Evolutionary conservation across 208 protist species (phyloP).

Genomic region (Crithidia acanthocephali): DNA sequence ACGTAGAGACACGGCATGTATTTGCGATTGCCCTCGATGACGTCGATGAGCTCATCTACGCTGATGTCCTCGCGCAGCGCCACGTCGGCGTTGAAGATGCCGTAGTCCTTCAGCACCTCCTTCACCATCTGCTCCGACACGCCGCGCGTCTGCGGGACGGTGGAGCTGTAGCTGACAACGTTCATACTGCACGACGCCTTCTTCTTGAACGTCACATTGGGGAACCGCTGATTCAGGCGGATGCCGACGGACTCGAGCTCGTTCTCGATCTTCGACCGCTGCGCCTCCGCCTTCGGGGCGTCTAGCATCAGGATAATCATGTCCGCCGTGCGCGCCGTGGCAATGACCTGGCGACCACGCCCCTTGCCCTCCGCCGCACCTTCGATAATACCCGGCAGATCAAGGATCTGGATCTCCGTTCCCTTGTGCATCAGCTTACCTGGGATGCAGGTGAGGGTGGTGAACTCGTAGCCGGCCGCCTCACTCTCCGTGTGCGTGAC

Average conservation of each 20-base stretch:
- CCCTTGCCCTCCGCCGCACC: conserved; percentile 97
- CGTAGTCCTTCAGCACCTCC: conserved; percentile 95
- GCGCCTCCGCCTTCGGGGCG: conserved; percentile 92
- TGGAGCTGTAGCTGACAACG: conserved; percentile 90
- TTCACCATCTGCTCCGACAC: conserved; percentile 92
- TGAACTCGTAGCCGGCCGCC: conserved; percentile 98
- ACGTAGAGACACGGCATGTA: conserved; percentile 95
- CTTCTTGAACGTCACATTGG: conserved; percentile 95
- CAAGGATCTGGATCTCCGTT: conserved; percentile 98
- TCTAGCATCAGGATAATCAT: conserved; percentile 99
- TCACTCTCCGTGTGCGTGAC: conserved; percentile 97
- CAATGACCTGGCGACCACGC: conserved; percentile 97
- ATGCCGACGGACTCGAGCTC: conserved; percentile 97
- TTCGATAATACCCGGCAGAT: conserved; percentile 99
- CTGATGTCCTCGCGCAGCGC: conserved; percentile 96
- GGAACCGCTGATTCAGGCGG: conserved; percentile 94
- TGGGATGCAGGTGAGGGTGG: conserved; percentile 99
- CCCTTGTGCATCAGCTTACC: conserved; percentile 96
- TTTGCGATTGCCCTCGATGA: conserved; percentile 96
- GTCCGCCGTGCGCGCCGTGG: conserved; percentile 96
- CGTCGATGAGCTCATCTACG: conserved; percentile 98
- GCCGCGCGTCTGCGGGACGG: conserved; percentile 76
- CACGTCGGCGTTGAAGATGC: conserved; percentile 97
- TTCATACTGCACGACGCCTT: conserved; percentile 95
- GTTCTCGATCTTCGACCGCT: conserved; percentile 91